Conservation (phyloP, 164 flowering plant species). For the Vitis vinifera region ASM3070453v1 NC_081822.1:4403001-4403500, state of each 20-base stretch:
- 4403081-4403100: constrained; percentile 78
- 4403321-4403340: too few relatives aligned
- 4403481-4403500: neutral
- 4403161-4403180: constrained; percentile 87
- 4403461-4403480: neutral
- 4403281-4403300: too few relatives aligned
- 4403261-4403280: neutral
- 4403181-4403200: neutral
- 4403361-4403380: too few relatives aligned
- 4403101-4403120: constrained; percentile 83
- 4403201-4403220: neutral
- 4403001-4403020: constrained; percentile 91
- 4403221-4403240: too few relatives aligned
- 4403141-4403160: constrained; percentile 86
- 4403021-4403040: constrained; percentile 93
- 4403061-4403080: constrained; percentile 64
- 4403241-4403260: neutral
- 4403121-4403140: constrained; percentile 94
- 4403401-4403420: neutral
- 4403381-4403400: too few relatives aligned
- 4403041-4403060: constrained; percentile 83
- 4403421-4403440: neutral
- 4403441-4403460: neutral
- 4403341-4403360: too few relatives aligned
- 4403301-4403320: too few relatives aligned